Base-by-base conservation (phyloP, 768 basidiomycete genomes). In the Basidioascus undulatus region DNA sequence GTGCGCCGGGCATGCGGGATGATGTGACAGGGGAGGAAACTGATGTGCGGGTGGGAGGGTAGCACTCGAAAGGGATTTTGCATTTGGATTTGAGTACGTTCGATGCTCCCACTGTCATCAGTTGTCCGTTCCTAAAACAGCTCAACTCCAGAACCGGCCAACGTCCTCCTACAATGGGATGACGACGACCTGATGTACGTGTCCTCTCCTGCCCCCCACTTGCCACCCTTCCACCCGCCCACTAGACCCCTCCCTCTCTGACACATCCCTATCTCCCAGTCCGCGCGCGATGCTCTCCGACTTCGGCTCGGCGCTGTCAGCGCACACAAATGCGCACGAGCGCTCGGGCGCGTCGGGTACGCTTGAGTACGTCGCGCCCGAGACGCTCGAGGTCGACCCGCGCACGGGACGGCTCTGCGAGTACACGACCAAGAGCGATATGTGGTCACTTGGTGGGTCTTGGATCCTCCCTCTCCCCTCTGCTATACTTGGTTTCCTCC, bases 311-410 rank as follows among this genome's bases (percentile, higher is more conserved):
- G 81, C 20, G 73, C 81, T 37, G 84, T 89, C 51, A 82, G 82
- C 77, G 62, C 87, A 15, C 67, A 72, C 37, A 4, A 67, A 71
- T 6, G 64, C 70, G 15, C 61, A 70, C 11, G 59, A 65, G 13
- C 69, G 87, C 19, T 78, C 80, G 3, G 87, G 87, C n/a, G 83
- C 86, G 51, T 92, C 87, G 9, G 87, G 87, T 52, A 94, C 87
- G 70, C 63, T 92, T 39, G 84, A 89, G 61, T 87, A 79, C 51
- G 70, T 77, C 12, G 73, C 83, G 0, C 89, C 87, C 0, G 89
- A 94, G 55, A 78, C 81, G 0, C 64, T 96, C 1, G 71, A 73
- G 3, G 69, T 71, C 0, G 52, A 54, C 71, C 69, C 12, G 57
- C 62, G 19, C 6, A 74, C 71, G 0, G 79, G 80, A 0, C 57